Evolutionary conservation across 2,329 filamentous ascomycete species (phyloP).

Genomic region (Gnomoniopsis sp.): DNA sequence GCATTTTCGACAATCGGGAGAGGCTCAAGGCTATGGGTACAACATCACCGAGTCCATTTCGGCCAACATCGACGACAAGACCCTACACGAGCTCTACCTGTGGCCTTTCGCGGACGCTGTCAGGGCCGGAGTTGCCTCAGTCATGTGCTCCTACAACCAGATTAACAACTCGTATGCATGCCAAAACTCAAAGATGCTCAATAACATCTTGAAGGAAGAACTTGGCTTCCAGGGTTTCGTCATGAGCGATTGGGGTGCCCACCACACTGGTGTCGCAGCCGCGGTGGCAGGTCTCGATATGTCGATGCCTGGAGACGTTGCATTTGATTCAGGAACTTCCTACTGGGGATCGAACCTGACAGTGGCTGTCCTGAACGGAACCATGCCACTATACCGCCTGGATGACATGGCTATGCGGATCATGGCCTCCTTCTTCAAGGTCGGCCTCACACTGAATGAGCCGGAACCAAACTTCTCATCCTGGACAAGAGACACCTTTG

Average conservation of each 20-base stretch:
- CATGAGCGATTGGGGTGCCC: constrained; percentile 57
- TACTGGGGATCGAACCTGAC: constrained; percentile 90
- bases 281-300: constrained; percentile 71
- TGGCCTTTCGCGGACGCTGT: constrained; percentile 65
- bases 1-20: constrained; percentile 64
- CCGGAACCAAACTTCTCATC: constrained; percentile 77
- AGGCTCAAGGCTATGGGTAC: constrained; percentile 55
- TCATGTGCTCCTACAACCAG: constrained; percentile 58
- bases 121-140: constrained; percentile 46
- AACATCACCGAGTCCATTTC: constrained; percentile 57
- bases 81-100: constrained; percentile 59
- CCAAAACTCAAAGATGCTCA: constrained; percentile 62
- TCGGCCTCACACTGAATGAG: constrained; percentile 50
- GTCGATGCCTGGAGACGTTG: constrained; percentile 83
- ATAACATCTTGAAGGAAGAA: constrained; percentile 61
- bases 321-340: constrained; percentile 68
- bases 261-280: constrained; percentile 63
- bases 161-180: constrained; percentile 65
- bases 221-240: constrained; percentile 66
- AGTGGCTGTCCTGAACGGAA: constrained; percentile 83
- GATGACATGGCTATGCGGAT: constrained; percentile 92
- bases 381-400: constrained; percentile 78
- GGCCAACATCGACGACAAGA: constrained; percentile 55
- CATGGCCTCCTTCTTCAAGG: constrained; percentile 68
- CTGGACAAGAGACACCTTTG: constrained; percentile 77